A percentile compares a stretch with the other conserved stretches of the same genome.
Conservation (phyloP, 2,329 filamentous ascomycete species). For the Thelonectria discophora region DNA sequence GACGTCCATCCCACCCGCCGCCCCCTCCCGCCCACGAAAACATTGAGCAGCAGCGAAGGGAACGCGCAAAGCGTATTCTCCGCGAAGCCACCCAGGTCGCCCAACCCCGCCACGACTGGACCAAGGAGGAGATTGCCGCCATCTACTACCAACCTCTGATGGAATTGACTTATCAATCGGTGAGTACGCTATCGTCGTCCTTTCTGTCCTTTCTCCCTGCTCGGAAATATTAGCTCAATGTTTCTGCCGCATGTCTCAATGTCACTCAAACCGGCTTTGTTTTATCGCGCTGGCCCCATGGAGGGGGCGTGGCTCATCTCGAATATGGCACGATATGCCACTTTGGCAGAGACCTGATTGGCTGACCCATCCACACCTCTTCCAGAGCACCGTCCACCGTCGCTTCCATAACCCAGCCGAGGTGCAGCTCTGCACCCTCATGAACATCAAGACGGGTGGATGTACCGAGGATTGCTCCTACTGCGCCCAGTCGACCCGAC, state of each 20-base stretch:
- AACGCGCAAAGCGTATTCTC: conserved; percentile 48
- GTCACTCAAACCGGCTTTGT: conserved; percentile 3
- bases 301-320: conserved; percentile 3
- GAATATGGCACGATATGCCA: conserved; percentile 19
- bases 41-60: conserved; percentile 36
- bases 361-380: conserved; percentile 25
- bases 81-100: conserved; percentile 66
- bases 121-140: conserved; percentile 79
- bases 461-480: conserved; percentile 94
- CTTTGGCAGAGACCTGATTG: conserved; percentile 14
- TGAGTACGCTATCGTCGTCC: conserved; percentile 50
- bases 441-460: conserved; percentile 96
- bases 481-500: conserved; percentile 87
- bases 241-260: background rate
- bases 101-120: conserved; percentile 77
- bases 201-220: background rate
- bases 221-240: background rate
- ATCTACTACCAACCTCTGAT: conserved; percentile 86
- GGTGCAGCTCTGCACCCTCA: conserved; percentile 91
- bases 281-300: background rate
- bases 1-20: conserved; percentile 34
- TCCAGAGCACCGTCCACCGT: conserved; percentile 78
- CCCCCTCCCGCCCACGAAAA: conserved; percentile 35
- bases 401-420: conserved; percentile 85
- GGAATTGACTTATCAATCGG: conserved; percentile 79